These are phyloP conservation scores for Hysterangium stoloniferum DNA, from an alignment of 768 basidiomycete genomes.

Conservation along the genomic window DNA sequence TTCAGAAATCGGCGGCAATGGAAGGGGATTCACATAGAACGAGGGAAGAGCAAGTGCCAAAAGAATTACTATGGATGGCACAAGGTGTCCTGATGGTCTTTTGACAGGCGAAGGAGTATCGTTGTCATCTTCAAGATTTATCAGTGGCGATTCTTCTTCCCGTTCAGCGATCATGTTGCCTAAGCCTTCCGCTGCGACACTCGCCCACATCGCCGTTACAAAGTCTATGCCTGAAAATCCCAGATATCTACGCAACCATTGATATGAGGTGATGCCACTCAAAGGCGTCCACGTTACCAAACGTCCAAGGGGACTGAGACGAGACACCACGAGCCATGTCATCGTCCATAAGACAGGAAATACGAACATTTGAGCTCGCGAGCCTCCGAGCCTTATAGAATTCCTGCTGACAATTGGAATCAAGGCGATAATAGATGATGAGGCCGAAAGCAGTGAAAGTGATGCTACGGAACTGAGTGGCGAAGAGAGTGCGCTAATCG, in stretches of 20 bases:
- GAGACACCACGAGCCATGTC: slow-evolving; percentile 47
- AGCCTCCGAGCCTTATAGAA: not conserved
- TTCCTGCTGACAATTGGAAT: not conserved
- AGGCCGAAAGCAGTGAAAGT: not conserved
- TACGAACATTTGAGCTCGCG: slow-evolving; percentile 40
- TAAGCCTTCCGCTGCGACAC: slow-evolving; percentile 42
- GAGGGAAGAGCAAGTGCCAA: slow-evolving; percentile 42
- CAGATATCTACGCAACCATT: slow-evolving; percentile 50
- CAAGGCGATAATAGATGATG: slow-evolving; percentile 3
- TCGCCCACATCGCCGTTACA: slow-evolving; percentile 70
- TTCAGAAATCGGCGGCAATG: slow-evolving; percentile 26
- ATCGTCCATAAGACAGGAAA: slow-evolving; percentile 70
- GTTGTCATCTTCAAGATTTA: not conserved
- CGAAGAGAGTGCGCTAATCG: slow-evolving; percentile 23
- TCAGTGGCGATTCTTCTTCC: not conserved
- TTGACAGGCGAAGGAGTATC: not conserved
- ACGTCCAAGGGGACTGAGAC: slow-evolving; percentile 59
- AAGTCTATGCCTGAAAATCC: slow-evolving; percentile 65
- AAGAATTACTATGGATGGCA: slow-evolving; percentile 13
- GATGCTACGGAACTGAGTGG: not conserved
- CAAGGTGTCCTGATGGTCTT: not conserved
- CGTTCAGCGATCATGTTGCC: too few relatives aligned
- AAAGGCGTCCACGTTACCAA: slow-evolving; percentile 67
- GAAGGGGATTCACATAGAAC: slow-evolving; percentile 33
- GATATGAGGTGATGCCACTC: slow-evolving; percentile 41